These are phyloP conservation scores for Cyphellophora attinorum DNA, from an alignment of 2,329 filamentous ascomycete genomes.

Conservation along the genomic window DNA sequence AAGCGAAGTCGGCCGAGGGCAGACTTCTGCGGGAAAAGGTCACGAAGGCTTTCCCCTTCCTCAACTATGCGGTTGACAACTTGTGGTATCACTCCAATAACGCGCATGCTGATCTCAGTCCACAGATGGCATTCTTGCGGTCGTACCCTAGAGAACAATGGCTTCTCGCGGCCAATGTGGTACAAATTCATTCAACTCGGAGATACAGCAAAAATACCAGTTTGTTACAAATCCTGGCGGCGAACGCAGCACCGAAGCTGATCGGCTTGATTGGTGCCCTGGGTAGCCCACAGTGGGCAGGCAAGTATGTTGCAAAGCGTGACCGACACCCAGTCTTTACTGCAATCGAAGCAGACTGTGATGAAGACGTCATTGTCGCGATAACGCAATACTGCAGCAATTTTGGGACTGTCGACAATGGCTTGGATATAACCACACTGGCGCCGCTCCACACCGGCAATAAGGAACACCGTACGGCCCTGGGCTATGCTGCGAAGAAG, in stretches of 20 bases:
- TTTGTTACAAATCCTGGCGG: slow-evolving; percentile 15
- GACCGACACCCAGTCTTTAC: slow-evolving; percentile 6
- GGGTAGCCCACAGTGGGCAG: slow-evolving; percentile 24
- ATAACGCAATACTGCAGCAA: neutral
- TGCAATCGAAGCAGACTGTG: slow-evolving; percentile 11
- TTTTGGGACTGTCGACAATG: neutral
- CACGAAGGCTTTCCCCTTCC: slow-evolving; percentile 30
- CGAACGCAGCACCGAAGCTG: slow-evolving; percentile 8
- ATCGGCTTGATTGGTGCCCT: slow-evolving; percentile 27
- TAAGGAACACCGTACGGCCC: slow-evolving; percentile 2
- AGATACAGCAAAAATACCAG: slow-evolving; percentile 16
- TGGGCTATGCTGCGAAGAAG: slow-evolving; percentile 3
- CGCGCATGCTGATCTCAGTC: slow-evolving; percentile 9
- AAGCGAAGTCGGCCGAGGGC: slow-evolving; percentile 11
- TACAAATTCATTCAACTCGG: slow-evolving; percentile 25
- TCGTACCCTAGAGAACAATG: slow-evolving; percentile 22
- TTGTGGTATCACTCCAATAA: slow-evolving; percentile 22
- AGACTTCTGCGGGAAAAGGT: slow-evolving; percentile 14
- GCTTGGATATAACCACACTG: neutral
- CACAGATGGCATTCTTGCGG: slow-evolving; percentile 18
- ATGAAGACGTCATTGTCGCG: slow-evolving; percentile 1
- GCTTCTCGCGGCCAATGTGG: slow-evolving; percentile 24
- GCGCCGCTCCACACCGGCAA: no score
- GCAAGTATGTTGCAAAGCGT: slow-evolving; percentile 18
- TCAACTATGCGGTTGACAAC: slow-evolving; percentile 24